phyloP scores from a whole-genome alignment of 352 stramenopile genomes.

The Saprolegnia diclina region DNA sequence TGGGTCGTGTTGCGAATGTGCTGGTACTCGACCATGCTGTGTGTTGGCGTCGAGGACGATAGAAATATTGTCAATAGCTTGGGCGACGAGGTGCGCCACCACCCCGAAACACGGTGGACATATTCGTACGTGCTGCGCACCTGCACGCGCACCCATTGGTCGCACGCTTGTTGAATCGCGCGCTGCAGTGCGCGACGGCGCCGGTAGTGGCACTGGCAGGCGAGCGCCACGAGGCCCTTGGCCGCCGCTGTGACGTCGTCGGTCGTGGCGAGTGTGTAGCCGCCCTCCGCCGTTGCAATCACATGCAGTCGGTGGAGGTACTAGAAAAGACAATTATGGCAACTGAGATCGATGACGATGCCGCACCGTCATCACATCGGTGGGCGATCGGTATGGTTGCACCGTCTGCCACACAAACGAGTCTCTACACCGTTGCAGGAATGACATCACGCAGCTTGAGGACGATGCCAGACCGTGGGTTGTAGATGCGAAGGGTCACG shows the following conservation, averaged over 20 bases:
- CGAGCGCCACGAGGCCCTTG: neutral
- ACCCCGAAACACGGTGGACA: neutral
- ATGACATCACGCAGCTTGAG: neutral
- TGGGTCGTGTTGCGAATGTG: conserved; percentile 2
- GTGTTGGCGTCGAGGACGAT: neutral
- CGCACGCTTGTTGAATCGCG: neutral
- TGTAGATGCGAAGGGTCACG: neutral
- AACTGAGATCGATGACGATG: neutral
- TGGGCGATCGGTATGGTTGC: neutral
- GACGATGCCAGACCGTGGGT: neutral
- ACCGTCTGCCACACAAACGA: neutral
- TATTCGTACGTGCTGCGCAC: conserved; percentile 21
- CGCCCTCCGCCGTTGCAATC: neutral
- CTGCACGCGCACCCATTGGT: conserved; percentile 21
- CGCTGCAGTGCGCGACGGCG: neutral
- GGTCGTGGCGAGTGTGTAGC: neutral
- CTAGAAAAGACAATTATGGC: neutral
- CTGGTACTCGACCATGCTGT: conserved; percentile 11
- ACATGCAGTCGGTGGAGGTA: neutral
- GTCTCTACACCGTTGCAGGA: neutral
- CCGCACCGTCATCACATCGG: neutral
- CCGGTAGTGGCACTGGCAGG: conserved; percentile 7
- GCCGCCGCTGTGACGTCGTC: neutral
- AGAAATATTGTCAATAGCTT: neutral
- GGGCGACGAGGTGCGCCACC: neutral